These are phyloP conservation scores for Cryptococcus maquisensis DNA, from an alignment of 1,284 basidiomycete species.

Conservation along the genomic window DNA sequence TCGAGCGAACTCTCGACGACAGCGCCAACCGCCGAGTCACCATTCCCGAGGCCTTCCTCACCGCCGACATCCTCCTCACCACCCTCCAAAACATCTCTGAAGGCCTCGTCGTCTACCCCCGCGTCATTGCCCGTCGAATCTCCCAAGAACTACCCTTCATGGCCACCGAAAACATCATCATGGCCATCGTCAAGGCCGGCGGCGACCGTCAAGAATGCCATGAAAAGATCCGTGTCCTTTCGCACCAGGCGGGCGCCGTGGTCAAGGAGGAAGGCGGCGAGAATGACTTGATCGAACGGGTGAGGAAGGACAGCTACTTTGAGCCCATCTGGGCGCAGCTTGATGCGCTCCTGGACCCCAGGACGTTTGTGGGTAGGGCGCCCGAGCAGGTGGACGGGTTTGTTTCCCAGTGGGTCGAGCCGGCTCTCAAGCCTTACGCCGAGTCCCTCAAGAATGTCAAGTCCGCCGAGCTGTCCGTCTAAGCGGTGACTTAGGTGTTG, in stretches of 20 bases:
- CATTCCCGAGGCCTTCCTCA: constrained; percentile 94
- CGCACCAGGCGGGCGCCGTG: constrained; percentile 88
- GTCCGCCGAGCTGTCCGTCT: constrained; percentile 56
- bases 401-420: constrained; percentile 79
- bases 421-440: constrained; percentile 68
- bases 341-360: constrained; percentile 63
- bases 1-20: constrained; percentile 93
- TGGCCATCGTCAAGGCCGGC: constrained; percentile 92
- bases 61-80: constrained; percentile 91
- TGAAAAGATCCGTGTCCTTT: constrained; percentile 93
- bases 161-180: constrained; percentile 98
- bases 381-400: constrained; percentile 92
- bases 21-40: constrained; percentile 95
- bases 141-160: constrained; percentile 97
- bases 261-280: constrained; percentile 93
- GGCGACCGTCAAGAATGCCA: constrained; percentile 96
- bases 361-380: constrained; percentile 82
- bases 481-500: constrained; percentile 1
- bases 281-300: constrained; percentile 91
- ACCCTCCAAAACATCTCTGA: constrained; percentile 96
- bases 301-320: constrained; percentile 66
- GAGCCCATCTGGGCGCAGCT: constrained; percentile 54
- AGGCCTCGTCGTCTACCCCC: constrained; percentile 95
- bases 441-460: constrained; percentile 61
- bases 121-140: constrained; percentile 88